Evolutionary conservation across 1,139 yeast genomes (phyloP), one percentile per base, ranked within the genome.

Genomic region (Suhomyces panamericanus): DNA sequence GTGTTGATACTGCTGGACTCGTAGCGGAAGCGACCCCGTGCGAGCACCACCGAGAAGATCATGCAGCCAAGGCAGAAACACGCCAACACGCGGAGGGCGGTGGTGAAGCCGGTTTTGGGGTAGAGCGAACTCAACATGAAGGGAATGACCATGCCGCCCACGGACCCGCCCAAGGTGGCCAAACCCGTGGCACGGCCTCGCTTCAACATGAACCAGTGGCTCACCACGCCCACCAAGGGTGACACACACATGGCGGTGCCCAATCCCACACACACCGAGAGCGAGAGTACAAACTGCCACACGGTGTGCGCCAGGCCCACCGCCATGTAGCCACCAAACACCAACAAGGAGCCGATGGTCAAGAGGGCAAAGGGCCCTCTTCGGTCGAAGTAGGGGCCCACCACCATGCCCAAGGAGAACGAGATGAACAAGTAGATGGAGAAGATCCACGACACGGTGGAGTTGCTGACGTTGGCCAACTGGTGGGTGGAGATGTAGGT

Each of bases 141-240:
- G 2, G 74, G 73, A 34, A 69, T 59, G 6, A 64, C 54, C 10
- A 69, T 58, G 2, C 75, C 74, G 10, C 76, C 76, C 4, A 69
- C 57, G 3, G 72, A 65, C 1, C 75, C 75, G 4, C 75, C 76
- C 27, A 63, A 54, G 3, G 75, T 69, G 12, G 74, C 74, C 22
- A 67, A 45, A 0, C 72, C 73, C 26, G 64, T 62, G 15, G 72
- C 72, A 36, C 59, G 50, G 2, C 74, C 76, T 44, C 74, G 51
- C 43, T 63, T 66, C 17, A 51, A 46, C 17, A 59, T 55, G 43
- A 69, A 68, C 75, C 75, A 70, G 48, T 70, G 75, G 44, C 70
- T 66, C 10, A 70, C 53, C 1, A 66, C 73, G 1, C 75, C 70
- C 9, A 70, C 56, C 37, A 69, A 50, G 2, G 75, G 75, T 10